These are phyloP conservation scores for Diaporthe vaccinii DNA, from an alignment of 2,329 filamentous ascomycete species.

Conservation along the genomic window DNA sequence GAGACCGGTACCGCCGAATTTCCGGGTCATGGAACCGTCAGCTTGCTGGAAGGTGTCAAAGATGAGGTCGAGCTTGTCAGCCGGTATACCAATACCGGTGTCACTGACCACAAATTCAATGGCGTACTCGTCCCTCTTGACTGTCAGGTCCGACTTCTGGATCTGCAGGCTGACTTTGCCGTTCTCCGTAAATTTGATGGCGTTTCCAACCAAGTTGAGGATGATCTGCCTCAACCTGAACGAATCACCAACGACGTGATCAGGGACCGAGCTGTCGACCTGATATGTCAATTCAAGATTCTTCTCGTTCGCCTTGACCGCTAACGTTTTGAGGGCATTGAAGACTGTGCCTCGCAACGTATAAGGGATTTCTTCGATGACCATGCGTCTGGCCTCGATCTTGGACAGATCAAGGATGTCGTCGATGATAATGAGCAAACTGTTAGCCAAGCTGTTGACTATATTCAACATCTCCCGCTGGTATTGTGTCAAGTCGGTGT, in stretches of 20 bases:
- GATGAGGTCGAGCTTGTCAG: constrained; percentile 95
- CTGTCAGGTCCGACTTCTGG: constrained; percentile 71
- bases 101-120: constrained; percentile 97
- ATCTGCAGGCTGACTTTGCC: constrained; percentile 98
- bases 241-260: constrained; percentile 95
- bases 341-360: constrained; percentile 95
- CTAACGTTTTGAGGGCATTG: constrained; percentile 95
- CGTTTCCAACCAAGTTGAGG: constrained; percentile 95
- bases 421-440: constrained; percentile 96
- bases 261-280: constrained; percentile 92
- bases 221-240: constrained; percentile 98
- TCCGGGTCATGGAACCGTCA: constrained; percentile 94
- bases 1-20: constrained; percentile 94
- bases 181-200: constrained; percentile 98
- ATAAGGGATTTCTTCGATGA: constrained; percentile 98
- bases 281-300: constrained; percentile 93
- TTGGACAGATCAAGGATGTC: constrained; percentile 81
- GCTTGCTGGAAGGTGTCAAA: constrained; percentile 99
- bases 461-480: constrained; percentile 99
- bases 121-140: constrained; percentile 84
- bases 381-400: constrained; percentile 97
- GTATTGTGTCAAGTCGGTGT: constrained; percentile 94
- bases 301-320: constrained; percentile 98
- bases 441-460: constrained; percentile 96
- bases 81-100: constrained; percentile 95